These are phyloP conservation scores for Exophiala phaeomuriformis DNA, from an alignment of 2,329 filamentous ascomycete genomes.

Conservation along the genomic window DNA sequence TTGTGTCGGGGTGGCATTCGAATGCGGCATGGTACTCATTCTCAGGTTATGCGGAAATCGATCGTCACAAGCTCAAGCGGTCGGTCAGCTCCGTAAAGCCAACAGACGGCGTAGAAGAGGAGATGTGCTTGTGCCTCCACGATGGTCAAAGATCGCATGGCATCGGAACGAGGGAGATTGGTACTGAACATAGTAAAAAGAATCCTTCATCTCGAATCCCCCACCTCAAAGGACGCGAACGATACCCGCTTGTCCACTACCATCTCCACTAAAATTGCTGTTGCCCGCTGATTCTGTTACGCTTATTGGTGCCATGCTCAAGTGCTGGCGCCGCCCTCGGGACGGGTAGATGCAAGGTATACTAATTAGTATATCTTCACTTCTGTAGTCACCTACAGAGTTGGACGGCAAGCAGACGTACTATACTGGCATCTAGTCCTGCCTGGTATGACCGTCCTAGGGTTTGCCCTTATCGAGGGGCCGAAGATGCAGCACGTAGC, in stretches of 20 bases:
- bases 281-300: background rate
- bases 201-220: conserved; percentile 1
- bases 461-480: too few relatives aligned
- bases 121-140: background rate
- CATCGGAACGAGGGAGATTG: background rate
- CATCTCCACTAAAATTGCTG: background rate
- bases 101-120: background rate
- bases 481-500: too few relatives aligned
- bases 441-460: too few relatives aligned
- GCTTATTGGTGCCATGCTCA: too few relatives aligned
- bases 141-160: background rate
- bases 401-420: too few relatives aligned
- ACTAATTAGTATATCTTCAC: background rate
- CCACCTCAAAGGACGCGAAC: conserved; percentile 4
- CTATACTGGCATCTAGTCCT: too few relatives aligned
- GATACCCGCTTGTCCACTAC: conserved; percentile 5
- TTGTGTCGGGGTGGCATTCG: too few relatives aligned
- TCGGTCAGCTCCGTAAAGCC: background rate
- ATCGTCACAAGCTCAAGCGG: too few relatives aligned
- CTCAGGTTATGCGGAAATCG: too few relatives aligned
- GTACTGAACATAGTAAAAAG: background rate
- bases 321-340: too few relatives aligned
- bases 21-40: too few relatives aligned
- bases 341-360: too few relatives aligned
- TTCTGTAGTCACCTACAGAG: background rate